Evolutionary conservation across 1,139 yeast species (phyloP).

Genomic region (Geotrichum carabidarum): DNA sequence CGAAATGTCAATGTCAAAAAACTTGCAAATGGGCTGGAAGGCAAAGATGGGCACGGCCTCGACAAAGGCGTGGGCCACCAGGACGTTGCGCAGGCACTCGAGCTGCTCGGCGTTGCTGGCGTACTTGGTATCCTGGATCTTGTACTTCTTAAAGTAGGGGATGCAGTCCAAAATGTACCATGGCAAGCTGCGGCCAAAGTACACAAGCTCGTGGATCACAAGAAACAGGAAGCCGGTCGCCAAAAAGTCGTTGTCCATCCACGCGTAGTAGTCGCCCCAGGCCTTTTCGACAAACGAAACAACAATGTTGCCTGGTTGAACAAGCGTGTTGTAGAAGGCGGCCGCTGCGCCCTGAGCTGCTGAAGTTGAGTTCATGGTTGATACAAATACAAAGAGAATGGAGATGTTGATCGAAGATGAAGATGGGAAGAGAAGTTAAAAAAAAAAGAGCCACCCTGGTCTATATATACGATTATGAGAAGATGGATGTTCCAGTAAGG

Average conservation of each 20-base stretch:
- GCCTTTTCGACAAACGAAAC: conserved; percentile 50
- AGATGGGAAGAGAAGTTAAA: background rate
- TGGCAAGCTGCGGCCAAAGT: conserved; percentile 79
- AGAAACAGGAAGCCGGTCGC: conserved; percentile 82
- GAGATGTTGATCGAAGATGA: background rate
- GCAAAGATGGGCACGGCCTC: conserved; percentile 96
- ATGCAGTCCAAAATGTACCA: conserved; percentile 75
- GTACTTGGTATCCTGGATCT: conserved; percentile 72
- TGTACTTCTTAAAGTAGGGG: conserved; percentile 69
- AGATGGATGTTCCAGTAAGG: too few relatives aligned
- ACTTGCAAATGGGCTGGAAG: conserved; percentile 82
- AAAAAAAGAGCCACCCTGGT: background rate
- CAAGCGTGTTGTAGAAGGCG: conserved; percentile 2
- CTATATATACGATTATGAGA: background rate
- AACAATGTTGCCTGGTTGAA: conserved; percentile 2
- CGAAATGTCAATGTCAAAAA: conserved; percentile 63
- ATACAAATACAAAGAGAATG: background rate
- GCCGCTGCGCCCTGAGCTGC: conserved; percentile 1
- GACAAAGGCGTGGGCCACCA: conserved; percentile 78
- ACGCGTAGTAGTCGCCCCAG: conserved; percentile 78
- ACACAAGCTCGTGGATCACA: conserved; percentile 67
- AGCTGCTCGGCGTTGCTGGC: conserved; percentile 80
- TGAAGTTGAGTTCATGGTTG: conserved; percentile 10
- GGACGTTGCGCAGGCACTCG: conserved; percentile 81
- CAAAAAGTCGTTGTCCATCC: conserved; percentile 65